Conservation (phyloP, 2,329 filamentous ascomycete genomes). For the Chaetomiaceae sp. region DNA sequence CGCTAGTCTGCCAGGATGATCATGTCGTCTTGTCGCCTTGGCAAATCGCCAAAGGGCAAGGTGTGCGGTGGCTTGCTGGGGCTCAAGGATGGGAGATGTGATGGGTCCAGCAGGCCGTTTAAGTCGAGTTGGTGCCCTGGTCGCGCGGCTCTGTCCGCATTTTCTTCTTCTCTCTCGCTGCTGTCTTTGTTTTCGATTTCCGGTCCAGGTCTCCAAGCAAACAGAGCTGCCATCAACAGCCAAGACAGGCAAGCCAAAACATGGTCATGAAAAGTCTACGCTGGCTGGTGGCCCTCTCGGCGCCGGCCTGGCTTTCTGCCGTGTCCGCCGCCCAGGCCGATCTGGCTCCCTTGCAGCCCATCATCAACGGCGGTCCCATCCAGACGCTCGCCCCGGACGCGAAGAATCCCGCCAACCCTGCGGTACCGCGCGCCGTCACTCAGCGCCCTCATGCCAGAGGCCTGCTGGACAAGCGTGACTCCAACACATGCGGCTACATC, state of each 20-base stretch:
- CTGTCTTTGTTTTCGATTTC: too few relatives aligned
- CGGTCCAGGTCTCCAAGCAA: too few relatives aligned
- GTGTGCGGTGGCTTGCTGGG: background rate
- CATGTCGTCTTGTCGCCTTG: conserved; percentile 4
- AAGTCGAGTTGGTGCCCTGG: background rate
- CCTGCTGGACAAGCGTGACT: conserved; percentile 8
- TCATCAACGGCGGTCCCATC: background rate
- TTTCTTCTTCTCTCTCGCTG: background rate
- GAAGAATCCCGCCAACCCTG: background rate
- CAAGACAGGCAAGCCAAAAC: background rate
- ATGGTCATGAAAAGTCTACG: conserved; percentile 14
- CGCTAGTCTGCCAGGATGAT: too few relatives aligned
- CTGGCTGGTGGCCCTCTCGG: conserved; percentile 14
- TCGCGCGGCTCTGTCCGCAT: background rate
- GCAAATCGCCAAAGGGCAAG: background rate
- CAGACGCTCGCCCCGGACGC: conserved; percentile 9
- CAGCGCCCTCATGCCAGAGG: background rate
- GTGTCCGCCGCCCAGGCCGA: conserved; percentile 10
- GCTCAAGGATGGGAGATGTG: background rate
- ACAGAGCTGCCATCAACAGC: background rate
- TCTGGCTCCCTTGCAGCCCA: too few relatives aligned
- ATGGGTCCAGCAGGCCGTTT: background rate
- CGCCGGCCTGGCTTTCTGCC: conserved; percentile 15
- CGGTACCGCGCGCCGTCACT: conserved; percentile 4
- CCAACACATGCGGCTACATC: conserved; percentile 18